Percentiles rank a stretch among this genome's conserved stretches.
Evolutionary conservation across 1,139 yeast species (phyloP).

Genomic region (Spencermartinsiella ligniputridi): DNA sequence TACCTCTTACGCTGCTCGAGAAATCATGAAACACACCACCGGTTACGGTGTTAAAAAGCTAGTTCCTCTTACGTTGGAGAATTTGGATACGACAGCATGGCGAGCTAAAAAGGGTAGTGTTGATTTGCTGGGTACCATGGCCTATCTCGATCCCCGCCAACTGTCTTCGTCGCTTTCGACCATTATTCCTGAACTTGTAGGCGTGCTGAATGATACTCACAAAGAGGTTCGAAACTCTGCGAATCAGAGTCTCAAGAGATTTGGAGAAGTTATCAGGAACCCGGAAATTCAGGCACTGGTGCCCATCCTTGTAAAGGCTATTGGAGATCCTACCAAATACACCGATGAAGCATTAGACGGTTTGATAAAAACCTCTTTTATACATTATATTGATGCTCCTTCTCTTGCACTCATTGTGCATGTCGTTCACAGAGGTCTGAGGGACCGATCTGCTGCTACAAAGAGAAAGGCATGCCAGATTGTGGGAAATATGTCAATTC

Average conservation of each 20-base stretch:
- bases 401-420: constrained; percentile 92
- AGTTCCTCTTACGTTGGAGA: constrained; percentile 84
- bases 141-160: constrained; percentile 92
- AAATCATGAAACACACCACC: constrained; percentile 87
- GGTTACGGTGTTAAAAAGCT: constrained; percentile 87
- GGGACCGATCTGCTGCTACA: constrained; percentile 84
- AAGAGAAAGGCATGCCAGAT: constrained; percentile 95
- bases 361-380: constrained; percentile 85
- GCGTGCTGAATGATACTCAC: constrained; percentile 90
- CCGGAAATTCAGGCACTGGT: constrained; percentile 93
- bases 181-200: constrained; percentile 94
- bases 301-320: constrained; percentile 85
- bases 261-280: constrained; percentile 95
- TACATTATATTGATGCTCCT: constrained; percentile 97
- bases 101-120: constrained; percentile 96
- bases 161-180: constrained; percentile 82
- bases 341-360: constrained; percentile 88
- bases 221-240: constrained; percentile 97
- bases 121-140: constrained; percentile 95
- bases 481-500: constrained; percentile 96
- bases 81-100: constrained; percentile 90
- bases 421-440: constrained; percentile 93
- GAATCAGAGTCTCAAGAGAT: constrained; percentile 77
- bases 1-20: constrained; percentile 80
- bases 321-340: constrained; percentile 88